Conservation (phyloP, 129 eudicot species). For the Lonicera japonica region DNA sequence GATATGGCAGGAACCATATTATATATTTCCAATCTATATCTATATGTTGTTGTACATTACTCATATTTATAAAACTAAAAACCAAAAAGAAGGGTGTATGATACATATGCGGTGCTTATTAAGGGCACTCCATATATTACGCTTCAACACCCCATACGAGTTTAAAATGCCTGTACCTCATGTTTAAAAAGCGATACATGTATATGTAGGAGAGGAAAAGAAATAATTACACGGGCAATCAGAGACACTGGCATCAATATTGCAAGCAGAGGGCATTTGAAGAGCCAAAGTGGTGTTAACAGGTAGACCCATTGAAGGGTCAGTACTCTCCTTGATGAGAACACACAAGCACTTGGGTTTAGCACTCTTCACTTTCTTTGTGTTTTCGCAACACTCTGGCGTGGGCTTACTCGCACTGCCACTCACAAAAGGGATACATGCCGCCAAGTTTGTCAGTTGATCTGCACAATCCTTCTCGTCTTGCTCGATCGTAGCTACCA, state of each 20-base stretch:
- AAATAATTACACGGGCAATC: constrained; percentile 31
- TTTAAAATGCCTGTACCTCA: too few species aligned
- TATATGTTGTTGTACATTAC: not conserved
- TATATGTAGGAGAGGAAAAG: not conserved
- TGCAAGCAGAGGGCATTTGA: constrained; percentile 37
- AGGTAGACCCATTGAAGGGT: constrained; percentile 40
- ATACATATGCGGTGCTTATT: too few species aligned
- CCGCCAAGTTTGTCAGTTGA: constrained; percentile 23
- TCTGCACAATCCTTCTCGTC: constrained; percentile 38
- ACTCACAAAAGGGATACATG: constrained; percentile 33
- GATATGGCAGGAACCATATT: too few species aligned
- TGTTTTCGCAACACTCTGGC: constrained; percentile 24
- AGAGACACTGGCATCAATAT: constrained; percentile 38
- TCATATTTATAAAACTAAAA: too few species aligned
- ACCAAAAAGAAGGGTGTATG: too few species aligned
- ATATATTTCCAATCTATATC: too few species aligned
- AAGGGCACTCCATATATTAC: too few species aligned
- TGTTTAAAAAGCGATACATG: too few species aligned
- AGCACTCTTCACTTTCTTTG: constrained; percentile 25
- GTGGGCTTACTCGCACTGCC: constrained; percentile 42
- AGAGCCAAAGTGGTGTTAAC: constrained; percentile 44
- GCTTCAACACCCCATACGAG: too few species aligned
- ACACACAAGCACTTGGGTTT: constrained; percentile 45
- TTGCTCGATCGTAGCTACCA: constrained; percentile 19
- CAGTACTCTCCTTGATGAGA: constrained; percentile 35